Conservation (phyloP, 148 eudicot species). For the Vaccinium macrocarpon region DNA sequence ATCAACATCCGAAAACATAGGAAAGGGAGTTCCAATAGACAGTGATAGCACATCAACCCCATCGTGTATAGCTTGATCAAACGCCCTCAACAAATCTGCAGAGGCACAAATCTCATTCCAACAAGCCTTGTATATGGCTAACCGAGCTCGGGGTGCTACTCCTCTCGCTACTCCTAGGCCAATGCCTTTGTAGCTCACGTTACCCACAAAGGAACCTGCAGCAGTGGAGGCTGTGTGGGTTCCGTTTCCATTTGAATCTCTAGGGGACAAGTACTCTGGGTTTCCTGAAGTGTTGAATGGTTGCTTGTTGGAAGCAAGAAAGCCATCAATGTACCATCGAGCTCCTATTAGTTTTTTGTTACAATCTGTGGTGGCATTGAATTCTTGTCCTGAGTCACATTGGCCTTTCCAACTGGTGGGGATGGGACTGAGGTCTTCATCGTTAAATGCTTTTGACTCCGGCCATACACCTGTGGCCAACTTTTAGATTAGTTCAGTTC, state of each 20-base stretch:
- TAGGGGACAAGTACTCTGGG: background rate
- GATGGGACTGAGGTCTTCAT: background rate
- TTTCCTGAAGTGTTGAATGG: background rate
- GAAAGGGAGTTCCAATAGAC: background rate
- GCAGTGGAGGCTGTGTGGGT: background rate
- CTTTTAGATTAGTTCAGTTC: background rate
- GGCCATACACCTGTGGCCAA: conserved; percentile 4
- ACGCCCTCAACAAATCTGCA: background rate
- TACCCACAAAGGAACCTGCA: background rate
- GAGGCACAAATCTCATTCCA: background rate
- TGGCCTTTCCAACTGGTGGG: background rate
- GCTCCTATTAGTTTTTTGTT: background rate
- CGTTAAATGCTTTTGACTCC: background rate
- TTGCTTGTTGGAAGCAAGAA: background rate
- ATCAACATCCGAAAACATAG: background rate
- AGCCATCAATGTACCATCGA: conserved; percentile 1
- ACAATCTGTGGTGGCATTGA: background rate
- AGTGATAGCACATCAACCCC: background rate
- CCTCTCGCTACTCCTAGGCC: background rate
- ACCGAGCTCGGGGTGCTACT: background rate
- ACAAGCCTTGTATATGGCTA: background rate
- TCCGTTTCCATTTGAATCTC: background rate
- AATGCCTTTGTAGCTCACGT: background rate
- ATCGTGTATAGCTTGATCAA: background rate
- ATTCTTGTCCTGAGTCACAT: background rate